Conservation (phyloP, 306 rosid genomes). For the Mucuna pruriens region DNA sequence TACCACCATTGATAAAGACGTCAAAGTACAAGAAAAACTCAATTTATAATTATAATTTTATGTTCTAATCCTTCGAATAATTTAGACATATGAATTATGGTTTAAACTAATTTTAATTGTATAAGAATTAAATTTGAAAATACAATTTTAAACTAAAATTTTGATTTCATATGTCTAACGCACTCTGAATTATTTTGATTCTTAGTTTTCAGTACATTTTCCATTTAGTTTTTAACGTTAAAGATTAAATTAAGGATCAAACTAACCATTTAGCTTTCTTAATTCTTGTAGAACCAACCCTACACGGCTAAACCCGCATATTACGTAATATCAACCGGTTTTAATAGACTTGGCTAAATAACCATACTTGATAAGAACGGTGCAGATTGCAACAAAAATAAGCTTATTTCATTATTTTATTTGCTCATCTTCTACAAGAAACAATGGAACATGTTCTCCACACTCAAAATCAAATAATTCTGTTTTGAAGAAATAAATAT, state of each 20-base stretch:
- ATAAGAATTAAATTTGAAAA: background rate
- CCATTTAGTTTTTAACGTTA: background rate
- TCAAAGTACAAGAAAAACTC: too few relatives aligned
- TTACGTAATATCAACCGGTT: background rate
- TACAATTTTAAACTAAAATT: background rate
- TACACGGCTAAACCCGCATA: background rate
- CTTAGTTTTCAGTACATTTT: background rate
- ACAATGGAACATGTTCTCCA: background rate
- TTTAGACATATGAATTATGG: background rate
- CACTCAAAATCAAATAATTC: slow-evolving; percentile 9
- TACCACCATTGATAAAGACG: too few relatives aligned
- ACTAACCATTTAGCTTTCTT: background rate
- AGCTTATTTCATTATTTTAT: background rate
- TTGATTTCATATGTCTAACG: background rate
- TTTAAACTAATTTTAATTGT: too few relatives aligned
- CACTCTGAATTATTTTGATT: background rate
- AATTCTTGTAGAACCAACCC: background rate
- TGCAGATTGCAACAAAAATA: background rate
- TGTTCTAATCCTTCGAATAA: background rate
- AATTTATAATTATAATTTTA: background rate
- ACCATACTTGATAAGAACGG: background rate
- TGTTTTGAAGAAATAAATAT: background rate
- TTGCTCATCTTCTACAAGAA: background rate
- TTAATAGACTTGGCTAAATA: background rate
- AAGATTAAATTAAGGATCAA: background rate